Conservation (phyloP, 306 rosid genomes). For the Cucurbita pepo region DNA sequence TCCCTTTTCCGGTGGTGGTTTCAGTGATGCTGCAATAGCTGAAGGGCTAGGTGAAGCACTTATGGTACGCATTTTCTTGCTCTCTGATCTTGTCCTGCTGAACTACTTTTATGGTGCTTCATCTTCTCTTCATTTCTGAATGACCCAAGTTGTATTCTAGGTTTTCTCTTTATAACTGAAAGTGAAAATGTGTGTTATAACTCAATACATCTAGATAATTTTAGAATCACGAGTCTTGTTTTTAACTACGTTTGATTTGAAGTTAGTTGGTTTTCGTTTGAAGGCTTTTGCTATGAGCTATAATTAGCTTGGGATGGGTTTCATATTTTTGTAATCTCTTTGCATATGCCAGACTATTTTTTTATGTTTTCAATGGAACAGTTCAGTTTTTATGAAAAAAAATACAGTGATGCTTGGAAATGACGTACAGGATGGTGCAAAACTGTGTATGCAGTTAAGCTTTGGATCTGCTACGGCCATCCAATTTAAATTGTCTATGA, state of each 20-base stretch:
- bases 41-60: constrained; percentile 97
- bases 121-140: background rate
- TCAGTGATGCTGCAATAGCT: constrained; percentile 84
- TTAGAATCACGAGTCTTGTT: background rate
- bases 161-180: background rate
- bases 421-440: background rate
- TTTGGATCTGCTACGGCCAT: background rate
- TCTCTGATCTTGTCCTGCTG: background rate
- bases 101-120: background rate
- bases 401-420: background rate
- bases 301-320: background rate
- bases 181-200: background rate
- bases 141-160: background rate
- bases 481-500: background rate
- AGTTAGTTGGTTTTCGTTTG: background rate
- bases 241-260: background rate
- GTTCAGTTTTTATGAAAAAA: background rate
- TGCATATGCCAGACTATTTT: background rate
- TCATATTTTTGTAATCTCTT: background rate
- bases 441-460: background rate
- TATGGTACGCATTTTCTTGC: constrained; percentile 39
- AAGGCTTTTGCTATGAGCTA: background rate
- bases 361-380: background rate
- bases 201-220: background rate
- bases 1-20: constrained; percentile 85